Percentiles rank a stretch among this genome's conserved stretches.
Evolutionary conservation across 257 asterid species (phyloP).

Genomic region (Penstemon davidsonii): DNA sequence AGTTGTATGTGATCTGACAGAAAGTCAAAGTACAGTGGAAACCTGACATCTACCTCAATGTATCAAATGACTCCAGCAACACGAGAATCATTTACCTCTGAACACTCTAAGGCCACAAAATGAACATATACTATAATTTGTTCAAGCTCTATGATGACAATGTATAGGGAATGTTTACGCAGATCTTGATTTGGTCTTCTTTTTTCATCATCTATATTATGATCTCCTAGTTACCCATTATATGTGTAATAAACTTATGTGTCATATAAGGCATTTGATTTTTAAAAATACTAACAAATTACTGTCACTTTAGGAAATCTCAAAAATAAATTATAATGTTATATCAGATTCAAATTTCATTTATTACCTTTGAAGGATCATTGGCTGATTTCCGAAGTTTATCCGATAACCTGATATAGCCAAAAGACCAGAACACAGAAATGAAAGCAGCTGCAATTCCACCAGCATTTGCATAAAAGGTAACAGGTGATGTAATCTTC

Average conservation of each 20-base stretch:
- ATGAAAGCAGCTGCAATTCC: conserved; percentile 91
- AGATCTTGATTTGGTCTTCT: conserved; percentile 1
- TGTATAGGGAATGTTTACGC: background rate
- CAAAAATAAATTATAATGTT: background rate
- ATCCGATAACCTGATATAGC: conserved; percentile 82
- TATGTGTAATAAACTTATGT: background rate
- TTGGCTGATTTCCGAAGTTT: conserved; percentile 76
- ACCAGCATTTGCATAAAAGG: conserved; percentile 87
- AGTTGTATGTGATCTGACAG: conserved; percentile 2
- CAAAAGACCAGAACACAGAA: conserved; percentile 96
- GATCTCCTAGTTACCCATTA: background rate
- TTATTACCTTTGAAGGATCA: conserved; percentile 87
- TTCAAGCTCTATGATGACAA: background rate
- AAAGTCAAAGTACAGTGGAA: background rate
- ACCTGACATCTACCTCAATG: conserved; percentile 6
- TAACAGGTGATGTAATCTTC: conserved; percentile 78
- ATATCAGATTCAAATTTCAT: background rate
- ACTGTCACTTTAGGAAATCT: background rate
- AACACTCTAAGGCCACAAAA: background rate
- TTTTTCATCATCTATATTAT: background rate
- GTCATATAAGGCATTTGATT: background rate
- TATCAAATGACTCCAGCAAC: conserved; percentile 9
- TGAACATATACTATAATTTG: background rate
- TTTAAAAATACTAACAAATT: background rate
- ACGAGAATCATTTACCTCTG: conserved; percentile 1